Base-by-base conservation (phyloP, 2,329 filamentous ascomycete species). In the Phoma sp. region DNA sequence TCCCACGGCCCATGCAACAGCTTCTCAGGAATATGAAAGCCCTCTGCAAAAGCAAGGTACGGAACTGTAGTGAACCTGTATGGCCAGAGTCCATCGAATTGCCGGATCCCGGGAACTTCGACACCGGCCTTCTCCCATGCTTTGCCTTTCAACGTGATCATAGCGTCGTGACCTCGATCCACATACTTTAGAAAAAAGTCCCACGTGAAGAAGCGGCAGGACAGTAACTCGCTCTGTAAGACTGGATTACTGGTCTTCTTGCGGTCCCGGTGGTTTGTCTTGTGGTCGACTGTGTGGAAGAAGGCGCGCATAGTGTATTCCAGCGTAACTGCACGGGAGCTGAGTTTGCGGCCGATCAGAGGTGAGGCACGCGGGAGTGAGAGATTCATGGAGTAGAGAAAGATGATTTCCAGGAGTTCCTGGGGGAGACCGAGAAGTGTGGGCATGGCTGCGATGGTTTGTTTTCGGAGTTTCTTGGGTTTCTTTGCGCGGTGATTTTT, bases 121-220 rank as follows among this genome's bases (percentile, higher is more conserved):
- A 73, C 58, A 15, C 67, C 64, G 2, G 69, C 57, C 14, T 62
- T 60, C 39, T 61, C 61, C 71, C 71, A 74, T n/a, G 65, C 65
- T 45, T 66, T 69, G 1, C 69, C 71, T 11, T 67, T 60, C 12
- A 67, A 42, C 12, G 61, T 62, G 30, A 71, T 54, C 57, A 69
- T 57, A 10, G 65, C 65, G 39, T 62, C 59, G 30, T 71, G 68
- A 14, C 72, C 70, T 45, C 61, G 65, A 7, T 63, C 36, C 18
- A 73, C 70, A 33, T 75, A 76, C 17, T 38, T 48, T 11, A 69
- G 48, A 50, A 75, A 75, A 50, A 74, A 76, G 3, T 65, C 43
- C 64, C 63, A 75, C 12, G 68, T 73, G 61, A 74, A 74, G 63
- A 76, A 75, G 12, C 62, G 67, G 23, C 68, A 71, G 23, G 64